phyloP scores from a whole-genome alignment of 2,329 filamentous ascomycete genomes.

The Cercospora berteroae region DNA sequence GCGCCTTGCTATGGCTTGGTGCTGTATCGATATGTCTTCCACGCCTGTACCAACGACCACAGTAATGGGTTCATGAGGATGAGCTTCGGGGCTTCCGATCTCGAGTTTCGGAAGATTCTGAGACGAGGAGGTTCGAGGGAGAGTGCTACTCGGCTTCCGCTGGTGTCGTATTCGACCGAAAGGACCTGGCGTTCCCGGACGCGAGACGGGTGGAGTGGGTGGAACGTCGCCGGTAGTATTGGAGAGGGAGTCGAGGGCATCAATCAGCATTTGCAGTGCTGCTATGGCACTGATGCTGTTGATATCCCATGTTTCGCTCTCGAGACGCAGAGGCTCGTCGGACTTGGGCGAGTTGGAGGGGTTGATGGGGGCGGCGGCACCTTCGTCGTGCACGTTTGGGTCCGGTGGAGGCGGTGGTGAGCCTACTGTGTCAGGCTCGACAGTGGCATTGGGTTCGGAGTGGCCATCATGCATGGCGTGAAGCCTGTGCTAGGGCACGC shows the following conservation, averaged over 20 bases:
- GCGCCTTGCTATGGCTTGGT: slow-evolving; percentile 81
- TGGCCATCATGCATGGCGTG: background rate
- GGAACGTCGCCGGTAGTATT: slow-evolving; percentile 74
- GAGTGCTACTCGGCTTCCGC: slow-evolving; percentile 16
- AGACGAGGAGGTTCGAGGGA: slow-evolving; percentile 43
- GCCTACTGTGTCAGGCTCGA: background rate
- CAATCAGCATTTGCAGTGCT: slow-evolving; percentile 76
- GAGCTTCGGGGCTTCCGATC: slow-evolving; percentile 49
- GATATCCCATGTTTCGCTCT: slow-evolving; percentile 59
- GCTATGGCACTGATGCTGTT: slow-evolving; percentile 69
- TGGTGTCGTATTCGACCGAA: slow-evolving; percentile 8
- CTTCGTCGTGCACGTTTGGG: slow-evolving; percentile 29
- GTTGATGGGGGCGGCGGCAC: slow-evolving; percentile 20
- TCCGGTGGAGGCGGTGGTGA: slow-evolving; percentile 32
- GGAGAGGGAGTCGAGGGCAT: slow-evolving; percentile 59
- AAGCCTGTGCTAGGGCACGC: background rate
- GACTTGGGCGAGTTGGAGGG: slow-evolving; percentile 21
- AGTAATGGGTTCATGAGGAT: slow-evolving; percentile 48
- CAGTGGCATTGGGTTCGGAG: background rate
- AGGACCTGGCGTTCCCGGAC: slow-evolving; percentile 58
- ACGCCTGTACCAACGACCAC: slow-evolving; percentile 60
- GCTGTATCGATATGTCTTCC: slow-evolving; percentile 72
- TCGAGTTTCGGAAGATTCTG: slow-evolving; percentile 46
- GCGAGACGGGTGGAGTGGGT: slow-evolving; percentile 69
- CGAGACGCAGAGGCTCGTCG: slow-evolving; percentile 33